A percentile compares a stretch with the other conserved stretches of the same genome.
These are phyloP conservation scores for Rhodotorula sphaerocarpa DNA, from an alignment of 768 basidiomycete species.

Conservation along the genomic window DNA sequence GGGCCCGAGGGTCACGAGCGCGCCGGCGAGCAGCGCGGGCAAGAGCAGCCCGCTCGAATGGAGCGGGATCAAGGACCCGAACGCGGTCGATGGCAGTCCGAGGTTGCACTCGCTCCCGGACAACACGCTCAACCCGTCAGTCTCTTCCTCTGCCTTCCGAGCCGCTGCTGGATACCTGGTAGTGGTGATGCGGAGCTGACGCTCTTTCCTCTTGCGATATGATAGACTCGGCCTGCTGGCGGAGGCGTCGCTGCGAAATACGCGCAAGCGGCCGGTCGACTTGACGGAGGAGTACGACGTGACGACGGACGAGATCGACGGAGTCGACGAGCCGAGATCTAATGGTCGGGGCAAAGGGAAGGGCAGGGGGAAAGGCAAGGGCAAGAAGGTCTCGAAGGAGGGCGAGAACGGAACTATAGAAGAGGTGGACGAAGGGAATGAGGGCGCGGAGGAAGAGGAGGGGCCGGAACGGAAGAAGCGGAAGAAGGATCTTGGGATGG, in stretches of 20 bases:
- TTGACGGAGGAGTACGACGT: conserved; percentile 30
- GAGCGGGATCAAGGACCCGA: conserved; percentile 31
- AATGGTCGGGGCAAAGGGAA: conserved; percentile 3
- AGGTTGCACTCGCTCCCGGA: conserved; percentile 86
- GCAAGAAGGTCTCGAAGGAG: conserved; percentile 2
- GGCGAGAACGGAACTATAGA: background rate
- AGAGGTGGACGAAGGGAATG: conserved; percentile 4
- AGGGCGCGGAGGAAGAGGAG: conserved; percentile 1
- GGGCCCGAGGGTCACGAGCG: background rate
- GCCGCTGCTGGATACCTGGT: too few relatives aligned
- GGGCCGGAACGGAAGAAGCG: conserved; percentile 5
- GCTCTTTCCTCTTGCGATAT: too few relatives aligned
- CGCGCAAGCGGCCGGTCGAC: conserved; percentile 29
- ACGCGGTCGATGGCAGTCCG: conserved; percentile 56
- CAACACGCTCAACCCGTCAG: conserved; percentile 70
- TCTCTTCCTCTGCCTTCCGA: background rate
- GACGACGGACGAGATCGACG: conserved; percentile 15
- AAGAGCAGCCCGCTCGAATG: conserved; percentile 28
- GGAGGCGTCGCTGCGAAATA: conserved; percentile 47
- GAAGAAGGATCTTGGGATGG: conserved; percentile 34
- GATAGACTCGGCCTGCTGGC: conserved; percentile 72
- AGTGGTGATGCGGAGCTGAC: background rate
- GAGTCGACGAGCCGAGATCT: background rate
- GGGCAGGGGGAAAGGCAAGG: conserved; percentile 22
- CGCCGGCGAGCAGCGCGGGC: conserved; percentile 4